Evolutionary conservation across 192 early-diverging fungal genomes (phyloP), one percentile per base, ranked within the genome.

Genomic region (Umbelopsis vinacea): DNA sequence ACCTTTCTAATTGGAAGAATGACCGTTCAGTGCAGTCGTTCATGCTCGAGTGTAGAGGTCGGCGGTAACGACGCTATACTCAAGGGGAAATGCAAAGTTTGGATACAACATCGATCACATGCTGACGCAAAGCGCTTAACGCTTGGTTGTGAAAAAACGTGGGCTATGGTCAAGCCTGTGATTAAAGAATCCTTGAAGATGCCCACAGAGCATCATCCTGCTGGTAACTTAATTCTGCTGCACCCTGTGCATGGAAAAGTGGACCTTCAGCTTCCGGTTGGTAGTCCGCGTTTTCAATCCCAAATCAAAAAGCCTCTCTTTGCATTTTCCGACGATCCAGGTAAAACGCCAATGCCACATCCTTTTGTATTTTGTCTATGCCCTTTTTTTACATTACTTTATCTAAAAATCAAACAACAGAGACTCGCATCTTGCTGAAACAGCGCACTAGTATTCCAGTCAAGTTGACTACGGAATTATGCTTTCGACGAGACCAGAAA

Each of bases 291-390:
- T n/a, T 63, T 29, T 63, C 57, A 37, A 29, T 63, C 57, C 15
- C 57, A 63, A 19, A 26, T 37, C 33, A 22, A 29, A 11, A 10
- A 35, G 12, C 57, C 57, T 4, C 33, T 63, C 29, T 35, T 63
- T 63, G 57, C 57, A 63, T 63, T 63, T 38, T 37, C 37, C 26
- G 57, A 63, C 35, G 57, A 63, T 29, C 57, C 57, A 63, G 57
- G 57, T 63, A 63, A 63, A 10, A 19, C 26, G 22, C 12, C 23
- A 54, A 24, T 35, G 35, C 5, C n/a, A 17, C 29, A 37, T 14
- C 21, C 15, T n/a, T n/a, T n/a, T n/a, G 48, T 9, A 15, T n/a
- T 50, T 50, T 50, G 4, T 50, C 19, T 9, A 9, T 48, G 11
- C 15, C 15, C 15, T 50, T 0, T 21, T 21, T n/a, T 3, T 50